These are phyloP conservation scores for Colletotrichum lindemuthianum DNA, from an alignment of 2,329 filamentous ascomycete genomes.

Conservation along the genomic window DNA sequence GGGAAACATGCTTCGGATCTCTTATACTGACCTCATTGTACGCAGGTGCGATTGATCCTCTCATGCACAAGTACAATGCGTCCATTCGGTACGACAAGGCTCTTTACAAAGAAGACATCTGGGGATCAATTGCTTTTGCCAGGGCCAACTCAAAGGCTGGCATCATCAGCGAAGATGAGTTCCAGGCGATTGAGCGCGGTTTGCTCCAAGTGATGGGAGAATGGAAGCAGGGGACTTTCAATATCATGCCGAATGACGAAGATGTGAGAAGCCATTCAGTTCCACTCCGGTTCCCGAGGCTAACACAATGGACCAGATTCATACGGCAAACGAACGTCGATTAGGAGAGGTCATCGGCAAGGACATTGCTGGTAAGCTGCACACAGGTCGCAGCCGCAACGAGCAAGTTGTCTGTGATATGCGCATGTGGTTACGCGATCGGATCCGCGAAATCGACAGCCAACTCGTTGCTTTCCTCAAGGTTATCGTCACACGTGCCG, in stretches of 20 bases:
- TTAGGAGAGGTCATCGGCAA: conserved; percentile 76
- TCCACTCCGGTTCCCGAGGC: conserved; percentile 21
- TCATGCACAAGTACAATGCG: conserved; percentile 64
- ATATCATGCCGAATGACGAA: conserved; percentile 37
- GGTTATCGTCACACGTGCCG: conserved; percentile 39
- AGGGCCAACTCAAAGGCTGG: conserved; percentile 70
- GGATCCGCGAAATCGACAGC: conserved; percentile 39
- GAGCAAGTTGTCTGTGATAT: conserved; percentile 80
- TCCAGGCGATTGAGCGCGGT: conserved; percentile 69
- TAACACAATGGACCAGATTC: conserved; percentile 56
- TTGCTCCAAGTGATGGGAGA: conserved; percentile 53
- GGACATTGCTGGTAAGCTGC: conserved; percentile 76
- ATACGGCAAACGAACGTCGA: conserved; percentile 66
- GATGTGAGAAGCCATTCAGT: conserved; percentile 30
- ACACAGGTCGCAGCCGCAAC: conserved; percentile 76
- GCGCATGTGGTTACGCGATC: conserved; percentile 67
- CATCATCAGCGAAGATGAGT: conserved; percentile 71
- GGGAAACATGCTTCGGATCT: conserved; percentile 7
- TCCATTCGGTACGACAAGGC: conserved; percentile 74
- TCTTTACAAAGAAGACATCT: conserved; percentile 73
- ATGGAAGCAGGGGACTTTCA: conserved; percentile 42
- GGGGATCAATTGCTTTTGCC: conserved; percentile 72
- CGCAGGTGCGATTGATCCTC: conserved; percentile 33
- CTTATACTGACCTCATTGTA: conserved; percentile 15
- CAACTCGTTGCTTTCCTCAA: conserved; percentile 41